Evolutionary conservation across 2,329 filamentous ascomycete species (phyloP).

Genomic region (Diatrype stigma): DNA sequence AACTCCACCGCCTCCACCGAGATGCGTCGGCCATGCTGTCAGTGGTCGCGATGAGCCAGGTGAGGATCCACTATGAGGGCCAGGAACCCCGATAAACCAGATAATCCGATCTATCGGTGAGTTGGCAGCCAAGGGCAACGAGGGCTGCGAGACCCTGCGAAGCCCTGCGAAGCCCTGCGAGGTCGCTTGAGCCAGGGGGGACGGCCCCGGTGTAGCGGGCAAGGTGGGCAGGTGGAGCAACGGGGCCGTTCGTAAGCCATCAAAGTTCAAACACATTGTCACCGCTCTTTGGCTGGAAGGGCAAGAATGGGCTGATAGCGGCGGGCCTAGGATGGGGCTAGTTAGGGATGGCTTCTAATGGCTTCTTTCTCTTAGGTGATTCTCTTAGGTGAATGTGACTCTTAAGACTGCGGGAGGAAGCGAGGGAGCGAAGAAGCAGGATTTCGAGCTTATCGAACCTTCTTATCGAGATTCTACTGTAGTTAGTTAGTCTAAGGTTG

Average conservation of each 20-base stretch:
- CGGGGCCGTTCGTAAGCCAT: constrained; percentile 19
- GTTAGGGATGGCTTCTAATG: no score
- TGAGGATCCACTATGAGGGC: constrained; percentile 16
- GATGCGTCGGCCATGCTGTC: constrained; percentile 24
- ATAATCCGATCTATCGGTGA: constrained; percentile 7
- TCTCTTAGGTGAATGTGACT: no score
- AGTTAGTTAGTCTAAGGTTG: no score
- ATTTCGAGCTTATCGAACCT: no score
- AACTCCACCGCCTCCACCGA: constrained; percentile 25
- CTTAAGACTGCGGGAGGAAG: no score
- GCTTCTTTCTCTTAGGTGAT: no score
- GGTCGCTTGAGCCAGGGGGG: constrained; percentile 7
- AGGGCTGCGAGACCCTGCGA: no score
- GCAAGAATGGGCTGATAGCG: no score
- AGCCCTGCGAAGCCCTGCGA: constrained; percentile 1
- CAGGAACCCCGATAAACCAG: neutral
- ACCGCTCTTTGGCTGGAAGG: constrained; percentile 21
- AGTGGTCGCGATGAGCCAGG: constrained; percentile 18
- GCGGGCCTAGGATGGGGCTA: no score
- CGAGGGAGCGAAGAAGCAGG: no score
- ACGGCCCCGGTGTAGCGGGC: constrained; percentile 20
- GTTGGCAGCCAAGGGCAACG: no score
- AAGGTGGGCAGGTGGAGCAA: constrained; percentile 24
- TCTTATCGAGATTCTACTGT: no score
- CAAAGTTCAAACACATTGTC: constrained; percentile 27